Evolutionary conservation across 768 basidiomycete species (phyloP), one percentile per base, ranked within the genome.

Genomic region (Tylopilus intermedius): DNA sequence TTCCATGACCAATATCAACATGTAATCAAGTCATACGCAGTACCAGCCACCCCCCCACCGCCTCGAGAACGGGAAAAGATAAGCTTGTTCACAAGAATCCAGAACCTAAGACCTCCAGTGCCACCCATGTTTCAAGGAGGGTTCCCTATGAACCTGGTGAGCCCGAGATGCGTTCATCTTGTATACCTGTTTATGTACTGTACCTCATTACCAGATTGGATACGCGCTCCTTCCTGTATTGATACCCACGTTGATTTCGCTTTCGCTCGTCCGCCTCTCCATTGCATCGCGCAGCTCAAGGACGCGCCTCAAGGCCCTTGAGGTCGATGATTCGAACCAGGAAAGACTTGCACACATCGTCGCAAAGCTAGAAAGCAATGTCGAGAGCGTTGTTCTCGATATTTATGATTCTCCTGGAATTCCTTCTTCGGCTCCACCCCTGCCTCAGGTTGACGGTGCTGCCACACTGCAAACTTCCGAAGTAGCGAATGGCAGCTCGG

Each of bases 81-180:
- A 9, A 65, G 63, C 18, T 83, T 81, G 78, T 72, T 81, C 58
- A 70, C 70, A 41, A 69, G 59, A 21, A 53, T 76, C 11, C 74
- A 71, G 48, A 69, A 73, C 5, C 59, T 60, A 5, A 66, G 63
- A 5, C 78, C 79, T 5, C 58, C 80, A 3, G 58, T 91, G 2
- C 84, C 86, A 0, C 84, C 88, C 2, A 64, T 67, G 35, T 71
- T 86, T 0, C 80, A 82, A 54, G 71, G 79, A 35, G 65, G 68
- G 1, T 89, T 89, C 55, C 90, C 90, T 2, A 67, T 81, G 49
- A 93, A 90, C 62, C 47, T 91, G 15, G 86, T 92, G 58, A 51
- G 84, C 70, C 8, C 2, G 10, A 38, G 35, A 27, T 26, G 6
- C 8, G 15, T 47, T 44, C 44, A 32, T 47, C 4, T 18, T 8